Evolutionary conservation across 257 asterid genomes (phyloP).

Genomic region (Datura wrightii): DNA sequence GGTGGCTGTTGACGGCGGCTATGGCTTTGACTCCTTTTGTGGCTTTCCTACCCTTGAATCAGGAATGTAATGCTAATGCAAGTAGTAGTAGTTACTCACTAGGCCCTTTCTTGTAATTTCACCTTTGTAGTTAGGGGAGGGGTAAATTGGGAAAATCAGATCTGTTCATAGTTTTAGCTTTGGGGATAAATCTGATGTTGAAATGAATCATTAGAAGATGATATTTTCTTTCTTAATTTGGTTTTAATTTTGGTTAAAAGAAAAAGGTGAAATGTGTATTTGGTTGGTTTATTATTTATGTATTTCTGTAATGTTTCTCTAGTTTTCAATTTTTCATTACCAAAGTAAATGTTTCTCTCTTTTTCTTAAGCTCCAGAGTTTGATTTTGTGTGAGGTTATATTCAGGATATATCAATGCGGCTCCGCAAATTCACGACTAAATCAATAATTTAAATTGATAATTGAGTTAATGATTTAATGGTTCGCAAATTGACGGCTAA

Average conservation of each 20-base stretch:
- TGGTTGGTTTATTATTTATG: neutral
- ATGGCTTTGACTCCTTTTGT: constrained; percentile 57
- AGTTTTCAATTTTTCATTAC: neutral
- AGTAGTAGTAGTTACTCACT: neutral
- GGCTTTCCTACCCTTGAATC: constrained; percentile 95
- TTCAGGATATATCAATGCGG: too few species aligned
- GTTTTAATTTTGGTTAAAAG: neutral
- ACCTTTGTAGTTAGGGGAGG: constrained; percentile 31
- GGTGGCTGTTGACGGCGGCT: constrained; percentile 33
- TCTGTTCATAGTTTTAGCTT: constrained; percentile 18
- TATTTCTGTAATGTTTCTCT: neutral
- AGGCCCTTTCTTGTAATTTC: constrained; percentile 26
- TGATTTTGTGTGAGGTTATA: too few species aligned
- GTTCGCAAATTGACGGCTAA: too few species aligned
- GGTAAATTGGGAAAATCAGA: constrained; percentile 50
- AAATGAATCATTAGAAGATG: neutral
- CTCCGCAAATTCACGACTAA: too few species aligned
- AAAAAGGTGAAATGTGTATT: neutral
- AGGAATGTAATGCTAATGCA: constrained; percentile 43
- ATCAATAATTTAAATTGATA: too few species aligned
- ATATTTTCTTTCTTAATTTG: neutral
- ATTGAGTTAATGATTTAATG: too few species aligned
- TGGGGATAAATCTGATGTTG: neutral
- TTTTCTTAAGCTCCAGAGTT: neutral
- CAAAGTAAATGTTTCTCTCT: neutral